These are phyloP conservation scores for Neofusicoccum sp. DNA, from an alignment of 2,329 filamentous ascomycete genomes.

Conservation along the genomic window DNA sequence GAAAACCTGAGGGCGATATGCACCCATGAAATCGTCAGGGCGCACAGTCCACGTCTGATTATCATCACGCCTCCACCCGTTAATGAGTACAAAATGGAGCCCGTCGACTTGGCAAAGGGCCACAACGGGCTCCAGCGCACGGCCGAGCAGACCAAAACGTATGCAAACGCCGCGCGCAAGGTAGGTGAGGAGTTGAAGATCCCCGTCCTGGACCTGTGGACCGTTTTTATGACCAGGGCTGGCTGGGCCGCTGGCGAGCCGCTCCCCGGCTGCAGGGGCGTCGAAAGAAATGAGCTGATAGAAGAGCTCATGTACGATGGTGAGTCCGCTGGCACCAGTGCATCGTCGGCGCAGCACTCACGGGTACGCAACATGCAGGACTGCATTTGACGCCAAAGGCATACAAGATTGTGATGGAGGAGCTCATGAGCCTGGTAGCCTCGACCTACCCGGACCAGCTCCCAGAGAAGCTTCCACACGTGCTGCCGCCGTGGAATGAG, in stretches of 20 bases:
- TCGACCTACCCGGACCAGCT: constrained; percentile 57
- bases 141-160: constrained; percentile 64
- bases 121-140: constrained; percentile 50
- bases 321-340: constrained; percentile 33
- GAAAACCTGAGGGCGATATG: constrained; percentile 73
- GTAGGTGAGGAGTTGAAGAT: constrained; percentile 60
- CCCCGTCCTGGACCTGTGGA: constrained; percentile 77
- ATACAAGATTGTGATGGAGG: constrained; percentile 59
- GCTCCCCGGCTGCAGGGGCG: constrained; percentile 59
- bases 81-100: constrained; percentile 70
- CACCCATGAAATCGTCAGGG: constrained; percentile 67
- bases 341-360: background rate
- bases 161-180: constrained; percentile 65
- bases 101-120: constrained; percentile 45
- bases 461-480: constrained; percentile 54
- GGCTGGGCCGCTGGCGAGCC: constrained; percentile 53
- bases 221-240: constrained; percentile 69
- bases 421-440: constrained; percentile 55
- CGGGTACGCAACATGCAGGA: constrained; percentile 37
- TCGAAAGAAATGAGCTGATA: constrained; percentile 60
- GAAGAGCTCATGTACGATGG: constrained; percentile 59
- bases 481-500: constrained; percentile 58
- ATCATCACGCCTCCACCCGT: constrained; percentile 82
- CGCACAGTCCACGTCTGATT: constrained; percentile 73
- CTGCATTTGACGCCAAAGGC: constrained; percentile 61